Percentiles rank a stretch among this genome's conserved stretches.
phyloP scores from a whole-genome alignment of 441 rosid genomes.

The Corymbia citriodora region DNA sequence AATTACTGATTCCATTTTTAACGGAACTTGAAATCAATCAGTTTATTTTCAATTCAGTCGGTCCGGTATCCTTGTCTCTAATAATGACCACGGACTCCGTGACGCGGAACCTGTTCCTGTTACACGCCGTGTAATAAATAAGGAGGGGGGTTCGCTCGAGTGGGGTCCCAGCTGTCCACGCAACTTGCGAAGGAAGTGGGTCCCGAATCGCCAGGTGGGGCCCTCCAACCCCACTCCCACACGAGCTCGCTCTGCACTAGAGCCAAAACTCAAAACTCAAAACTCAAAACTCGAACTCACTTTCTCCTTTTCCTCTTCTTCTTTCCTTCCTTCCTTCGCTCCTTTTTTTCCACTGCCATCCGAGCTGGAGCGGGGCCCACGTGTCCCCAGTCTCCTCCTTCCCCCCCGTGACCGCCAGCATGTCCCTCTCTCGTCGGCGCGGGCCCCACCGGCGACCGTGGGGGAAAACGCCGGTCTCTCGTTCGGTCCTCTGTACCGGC shows the following conservation, averaged over 20 bases:
- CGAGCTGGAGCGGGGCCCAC: not conserved
- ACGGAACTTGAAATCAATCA: too few relatives aligned
- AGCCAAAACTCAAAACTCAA: too few relatives aligned
- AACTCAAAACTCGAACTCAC: too few relatives aligned
- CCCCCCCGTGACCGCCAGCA: not conserved
- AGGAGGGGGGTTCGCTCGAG: not conserved
- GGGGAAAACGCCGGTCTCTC: not conserved
- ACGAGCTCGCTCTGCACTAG: not conserved
- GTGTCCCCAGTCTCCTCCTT: not conserved
- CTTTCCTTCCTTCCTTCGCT: not conserved
- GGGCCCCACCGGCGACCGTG: not conserved
- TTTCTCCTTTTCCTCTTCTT: not conserved
- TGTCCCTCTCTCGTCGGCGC: not conserved
- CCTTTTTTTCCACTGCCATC: rapidly evolving
- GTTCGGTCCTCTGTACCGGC: not conserved
- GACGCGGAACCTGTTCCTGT: not conserved
- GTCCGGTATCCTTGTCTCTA: too few relatives aligned
- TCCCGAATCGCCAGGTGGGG: not conserved
- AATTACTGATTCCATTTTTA: too few relatives aligned
- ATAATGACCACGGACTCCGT: not conserved
- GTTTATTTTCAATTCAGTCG: too few relatives aligned
- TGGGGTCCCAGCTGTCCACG: not conserved
- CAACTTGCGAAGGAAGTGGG: not conserved
- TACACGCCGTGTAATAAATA: not conserved
- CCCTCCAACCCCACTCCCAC: not conserved